phyloP scores from a whole-genome alignment of 2,329 filamentous ascomycete genomes.

The Ceratocystis cacaofunesta region DNA sequence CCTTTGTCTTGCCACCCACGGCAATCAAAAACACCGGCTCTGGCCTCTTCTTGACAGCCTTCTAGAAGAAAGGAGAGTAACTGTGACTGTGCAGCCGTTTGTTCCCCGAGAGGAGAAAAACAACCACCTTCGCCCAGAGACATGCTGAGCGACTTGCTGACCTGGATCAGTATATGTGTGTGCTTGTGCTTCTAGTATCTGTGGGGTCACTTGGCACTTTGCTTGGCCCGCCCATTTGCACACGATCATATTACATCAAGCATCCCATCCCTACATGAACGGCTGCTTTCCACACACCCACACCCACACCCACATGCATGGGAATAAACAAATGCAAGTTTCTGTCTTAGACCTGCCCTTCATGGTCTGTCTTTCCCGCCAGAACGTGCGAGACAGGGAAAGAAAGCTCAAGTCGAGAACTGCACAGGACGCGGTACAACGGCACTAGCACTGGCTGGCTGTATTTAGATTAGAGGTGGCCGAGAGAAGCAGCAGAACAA shows the following conservation, averaged over 20 bases:
- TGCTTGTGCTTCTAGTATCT: neutral
- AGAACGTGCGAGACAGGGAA: too few species aligned
- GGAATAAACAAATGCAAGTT: neutral
- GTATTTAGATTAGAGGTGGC: too few species aligned
- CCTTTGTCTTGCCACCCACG: neutral
- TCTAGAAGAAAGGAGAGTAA: neutral
- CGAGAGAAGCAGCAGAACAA: neutral
- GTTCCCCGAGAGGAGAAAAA: too few species aligned
- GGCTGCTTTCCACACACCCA: neutral
- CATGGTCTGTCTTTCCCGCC: neutral
- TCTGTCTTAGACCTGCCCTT: neutral
- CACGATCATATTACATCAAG: neutral
- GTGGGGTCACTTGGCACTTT: neutral
- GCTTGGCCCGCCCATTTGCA: neutral
- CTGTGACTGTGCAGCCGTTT: neutral
- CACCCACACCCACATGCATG: neutral
- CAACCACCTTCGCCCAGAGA: too few species aligned
- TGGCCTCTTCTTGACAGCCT: neutral
- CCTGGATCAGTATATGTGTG: neutral
- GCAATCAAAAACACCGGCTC: neutral
- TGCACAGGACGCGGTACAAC: too few species aligned
- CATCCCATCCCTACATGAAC: neutral
- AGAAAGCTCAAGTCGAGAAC: too few species aligned
- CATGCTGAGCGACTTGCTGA: neutral
- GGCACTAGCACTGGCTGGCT: too few species aligned